Conservation (phyloP, 2,329 filamentous ascomycete genomes). For the Hymenoscyphus salicellus region DNA sequence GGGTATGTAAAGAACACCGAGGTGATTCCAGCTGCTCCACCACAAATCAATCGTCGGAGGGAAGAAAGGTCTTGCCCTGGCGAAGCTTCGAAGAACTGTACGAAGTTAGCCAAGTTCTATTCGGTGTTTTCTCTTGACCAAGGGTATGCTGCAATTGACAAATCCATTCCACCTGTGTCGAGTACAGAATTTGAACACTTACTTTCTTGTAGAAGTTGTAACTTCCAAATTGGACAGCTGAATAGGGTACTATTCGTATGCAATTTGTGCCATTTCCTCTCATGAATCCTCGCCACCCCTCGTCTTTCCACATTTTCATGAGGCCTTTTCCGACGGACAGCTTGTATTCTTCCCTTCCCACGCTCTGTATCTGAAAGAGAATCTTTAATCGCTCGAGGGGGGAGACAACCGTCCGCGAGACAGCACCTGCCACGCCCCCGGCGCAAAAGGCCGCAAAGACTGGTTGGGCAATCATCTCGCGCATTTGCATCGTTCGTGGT, state of each 20-base stretch:
- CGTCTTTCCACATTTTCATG: slow-evolving; percentile 92
- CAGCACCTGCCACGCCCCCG: slow-evolving; percentile 88
- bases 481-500: slow-evolving; percentile 33
- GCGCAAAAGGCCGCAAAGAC: slow-evolving; percentile 90
- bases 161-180: neutral
- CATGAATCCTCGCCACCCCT: slow-evolving; percentile 97
- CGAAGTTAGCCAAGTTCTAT: neutral
- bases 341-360: slow-evolving; percentile 87
- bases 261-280: slow-evolving; percentile 97
- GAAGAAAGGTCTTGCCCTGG: slow-evolving; percentile 73
- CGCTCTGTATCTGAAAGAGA: slow-evolving; percentile 92
- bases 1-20: slow-evolving; percentile 95
- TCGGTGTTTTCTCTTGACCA: neutral
- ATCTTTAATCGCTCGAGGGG: slow-evolving; percentile 96
- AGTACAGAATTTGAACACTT: slow-evolving; percentile 38
- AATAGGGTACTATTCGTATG: slow-evolving; percentile 96
- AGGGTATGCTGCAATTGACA: neutral
- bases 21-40: slow-evolving; percentile 88
- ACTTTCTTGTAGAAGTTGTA: slow-evolving; percentile 97
- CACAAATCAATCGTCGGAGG: slow-evolving; percentile 76
- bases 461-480: slow-evolving; percentile 68
- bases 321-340: slow-evolving; percentile 86
- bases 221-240: slow-evolving; percentile 94
- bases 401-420: slow-evolving; percentile 96
- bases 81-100: slow-evolving; percentile 69